Conservation (phyloP, 1,284 basidiomycete genomes). For the Wolfiporia cocos region DNA sequence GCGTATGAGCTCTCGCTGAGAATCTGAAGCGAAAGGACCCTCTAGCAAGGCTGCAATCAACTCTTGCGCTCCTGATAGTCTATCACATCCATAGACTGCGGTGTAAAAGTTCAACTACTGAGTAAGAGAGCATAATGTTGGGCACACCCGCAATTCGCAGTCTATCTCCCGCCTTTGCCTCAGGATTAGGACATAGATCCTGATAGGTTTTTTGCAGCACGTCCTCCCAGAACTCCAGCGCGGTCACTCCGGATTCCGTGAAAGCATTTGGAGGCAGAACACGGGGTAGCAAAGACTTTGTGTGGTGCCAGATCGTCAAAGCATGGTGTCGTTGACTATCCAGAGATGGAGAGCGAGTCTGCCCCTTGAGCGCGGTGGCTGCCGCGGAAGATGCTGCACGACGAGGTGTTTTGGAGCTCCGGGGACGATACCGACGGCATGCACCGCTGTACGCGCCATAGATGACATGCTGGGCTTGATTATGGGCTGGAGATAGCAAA, state of each 20-base stretch:
- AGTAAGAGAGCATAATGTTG: not conserved
- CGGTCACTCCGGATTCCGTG: conserved; percentile 10
- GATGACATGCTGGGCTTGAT: conserved; percentile 5
- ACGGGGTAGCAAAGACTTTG: conserved; percentile 32
- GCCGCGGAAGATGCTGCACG: conserved; percentile 11
- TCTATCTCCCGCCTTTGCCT: conserved; percentile 11
- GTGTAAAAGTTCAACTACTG: conserved; percentile 5
- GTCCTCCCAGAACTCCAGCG: conserved; percentile 34
- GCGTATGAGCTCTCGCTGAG: conserved; percentile 33
- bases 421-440: not conserved
- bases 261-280: conserved; percentile 23
- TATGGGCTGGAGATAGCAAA: conserved; percentile 10
- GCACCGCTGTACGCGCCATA: not conserved
- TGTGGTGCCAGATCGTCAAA: conserved; percentile 35
- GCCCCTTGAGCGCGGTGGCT: conserved; percentile 6
- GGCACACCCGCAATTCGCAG: conserved; percentile 43
- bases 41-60: conserved; percentile 65
- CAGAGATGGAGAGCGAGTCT: not conserved
- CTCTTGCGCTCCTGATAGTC: conserved; percentile 42
- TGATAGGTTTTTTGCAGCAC: conserved; percentile 30
- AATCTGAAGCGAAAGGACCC: conserved; percentile 54
- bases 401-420: conserved; percentile 2
- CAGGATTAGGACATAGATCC: conserved; percentile 25
- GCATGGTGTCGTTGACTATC: conserved; percentile 10
- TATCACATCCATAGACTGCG: conserved; percentile 50